Conservation (phyloP, 495 filamentous ascomycete genomes). For the Peziza echinospora region DNA sequence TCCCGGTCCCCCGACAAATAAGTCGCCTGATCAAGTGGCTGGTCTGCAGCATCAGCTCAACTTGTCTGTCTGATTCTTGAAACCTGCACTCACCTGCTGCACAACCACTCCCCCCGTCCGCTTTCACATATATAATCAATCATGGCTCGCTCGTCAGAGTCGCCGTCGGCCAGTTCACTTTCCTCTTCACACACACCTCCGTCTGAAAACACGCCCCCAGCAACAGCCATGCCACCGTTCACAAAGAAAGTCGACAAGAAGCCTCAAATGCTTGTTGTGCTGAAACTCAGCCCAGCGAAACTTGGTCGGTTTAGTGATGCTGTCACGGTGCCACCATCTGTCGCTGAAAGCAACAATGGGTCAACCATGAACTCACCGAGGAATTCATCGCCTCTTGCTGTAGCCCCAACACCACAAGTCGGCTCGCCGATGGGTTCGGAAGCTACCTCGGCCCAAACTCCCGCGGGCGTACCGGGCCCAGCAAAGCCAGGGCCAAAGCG, state of each 20-base stretch:
- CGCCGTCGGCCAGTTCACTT: not conserved
- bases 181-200: not conserved
- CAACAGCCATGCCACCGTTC: not conserved
- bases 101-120: no score
- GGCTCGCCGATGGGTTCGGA: not conserved
- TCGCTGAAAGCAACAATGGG: not conserved
- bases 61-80: no score
- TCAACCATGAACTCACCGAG: not conserved
- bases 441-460: not conserved
- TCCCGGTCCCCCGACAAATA: no score
- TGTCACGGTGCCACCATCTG: not conserved
- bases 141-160: not conserved
- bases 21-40: no score
- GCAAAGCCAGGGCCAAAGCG: slow-evolving; percentile 42
- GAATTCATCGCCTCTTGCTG: slow-evolving; percentile 1
- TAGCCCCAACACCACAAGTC: not conserved
- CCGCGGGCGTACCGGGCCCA: not conserved
- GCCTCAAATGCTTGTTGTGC: not conserved
- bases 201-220: not conserved
- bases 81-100: no score
- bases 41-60: no score
- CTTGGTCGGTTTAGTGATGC: not conserved
- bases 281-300: not conserved
- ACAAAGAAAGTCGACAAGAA: not conserved
- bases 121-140: no score